Base-by-base conservation (phyloP, 192 early-diverging fungal genomes). In the Linnemannia zychae region DNA sequence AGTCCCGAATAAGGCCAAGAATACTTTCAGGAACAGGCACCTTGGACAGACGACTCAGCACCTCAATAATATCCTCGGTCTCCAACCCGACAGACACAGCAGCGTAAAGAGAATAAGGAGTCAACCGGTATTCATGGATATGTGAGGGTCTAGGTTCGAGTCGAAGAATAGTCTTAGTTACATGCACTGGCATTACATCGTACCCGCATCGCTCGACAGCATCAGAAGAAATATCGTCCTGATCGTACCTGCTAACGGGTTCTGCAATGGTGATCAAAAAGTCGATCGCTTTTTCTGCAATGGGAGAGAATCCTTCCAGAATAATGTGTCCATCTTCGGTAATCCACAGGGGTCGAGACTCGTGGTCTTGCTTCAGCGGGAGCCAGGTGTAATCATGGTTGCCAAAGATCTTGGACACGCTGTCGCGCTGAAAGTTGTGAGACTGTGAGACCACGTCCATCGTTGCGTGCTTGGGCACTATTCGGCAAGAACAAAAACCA, bases 11-110 rank as follows among this genome's bases (percentile, higher is more conserved):
- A 36, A 96, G 92, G 40, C 93, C 87, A 6, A 92, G 90, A 72
- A 99, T 91, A 24, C 90, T 82, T 7, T 92, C 87, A 15, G 99
- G 98, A 28, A 99, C 87, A 38, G 93, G 92, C 13, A 93, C 93
- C 82, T 99, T 99, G 74, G 94, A 98, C 12, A 99, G 90, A 65
- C 96, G 93, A 77, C 96, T 93, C 68, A 99, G 87, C 6, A 97
- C 97, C 37, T 95, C 92, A 52, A 99, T 96, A 67, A 99, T 99
- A 79, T 94, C 93, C 65, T 94, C 95, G 12, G 96, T 96, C 63
- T 96, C 93, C 52, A 99, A 90, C 1, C 99, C 99, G 2, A 99
- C 97, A 44, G 97, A 98, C 7, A 99, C 97, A n/a, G 97, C 98
- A 20, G 99, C 99, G 82, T 99, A 98, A 6, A 99, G 91, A 34